Evolutionary conservation across 2,329 filamentous ascomycete genomes (phyloP), one percentile per base, ranked within the genome.

Genomic region (Pestalotiopsis sp.): DNA sequence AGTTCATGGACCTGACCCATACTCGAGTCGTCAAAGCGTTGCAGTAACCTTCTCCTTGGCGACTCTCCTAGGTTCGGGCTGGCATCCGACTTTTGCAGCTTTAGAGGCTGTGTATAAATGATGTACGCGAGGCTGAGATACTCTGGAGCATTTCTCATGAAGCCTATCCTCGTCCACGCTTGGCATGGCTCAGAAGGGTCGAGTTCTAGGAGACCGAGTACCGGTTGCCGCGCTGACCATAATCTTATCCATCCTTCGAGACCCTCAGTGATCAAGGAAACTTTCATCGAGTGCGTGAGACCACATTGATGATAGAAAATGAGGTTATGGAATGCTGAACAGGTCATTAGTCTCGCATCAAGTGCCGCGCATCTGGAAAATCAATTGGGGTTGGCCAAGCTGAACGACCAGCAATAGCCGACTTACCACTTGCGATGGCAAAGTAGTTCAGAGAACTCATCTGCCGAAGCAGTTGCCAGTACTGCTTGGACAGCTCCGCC

Each of bases 51-150:
- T n/a, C 17, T 24, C 40, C 30, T 64, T 2, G 24, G 38, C 9
- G 17, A 30, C 10, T 13, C 40, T 39, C 30, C 30, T 13, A 26
- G 3, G 14, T 26, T 58, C 30, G n/a, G 14, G 20, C 30, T 20
- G 44, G 14, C n/a, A 30, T 30, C 40, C 17, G 26, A 20, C 20
- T 55, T 20, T 30, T 22, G 64, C 20, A 24, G 13, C 7, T 58
- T 26, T 58, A 22, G 17, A 20, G 55, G 11, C 39, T 58, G 24
- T 11, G 56, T 11, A 56, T 55, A 58, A n/a, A 75, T 70, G 20
- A 75, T 70, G 1, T 72, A 67, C 38, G 74, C 73, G 20, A 76
- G 66, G 13, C 75, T 71, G 75, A 74, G 76, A 38, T 75, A 75
- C 40, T 76, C 75, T 7, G 73, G 71, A 0, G 73, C 73, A 14